Evolutionary conservation across 2,329 filamentous ascomycete species (phyloP).

Genomic region (Aspergillus texensis): DNA sequence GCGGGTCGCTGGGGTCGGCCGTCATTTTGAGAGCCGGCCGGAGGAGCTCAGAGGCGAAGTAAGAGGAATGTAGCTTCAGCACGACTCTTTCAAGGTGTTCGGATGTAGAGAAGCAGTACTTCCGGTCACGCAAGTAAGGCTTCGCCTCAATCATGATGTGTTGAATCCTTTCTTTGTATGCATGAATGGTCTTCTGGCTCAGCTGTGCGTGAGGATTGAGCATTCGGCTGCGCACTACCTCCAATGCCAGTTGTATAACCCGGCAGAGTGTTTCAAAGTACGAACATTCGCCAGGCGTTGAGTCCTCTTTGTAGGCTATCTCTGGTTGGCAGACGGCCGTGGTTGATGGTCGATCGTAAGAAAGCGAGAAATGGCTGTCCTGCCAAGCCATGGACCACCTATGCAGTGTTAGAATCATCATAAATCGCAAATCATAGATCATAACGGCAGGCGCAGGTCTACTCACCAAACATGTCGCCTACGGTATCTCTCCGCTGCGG

Average conservation of each 20-base stretch:
- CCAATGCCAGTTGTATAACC: constrained; percentile 55
- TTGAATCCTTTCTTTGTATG: constrained; percentile 60
- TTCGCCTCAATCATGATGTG: constrained; percentile 61
- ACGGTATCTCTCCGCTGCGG: constrained; percentile 51
- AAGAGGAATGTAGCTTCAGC: constrained; percentile 63
- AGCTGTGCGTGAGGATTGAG: constrained; percentile 57
- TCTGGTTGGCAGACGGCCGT: constrained; percentile 56
- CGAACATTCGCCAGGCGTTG: constrained; percentile 51
- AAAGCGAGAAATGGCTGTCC: constrained; percentile 65
- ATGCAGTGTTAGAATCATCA: neutral
- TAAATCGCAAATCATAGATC: no score
- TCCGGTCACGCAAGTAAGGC: constrained; percentile 59
- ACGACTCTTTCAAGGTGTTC: constrained; percentile 64
- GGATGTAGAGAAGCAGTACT: constrained; percentile 41
- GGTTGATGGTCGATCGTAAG: constrained; percentile 62
- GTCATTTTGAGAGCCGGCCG: constrained; percentile 61
- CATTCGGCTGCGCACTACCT: constrained; percentile 62
- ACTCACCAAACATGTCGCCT: constrained; percentile 49
- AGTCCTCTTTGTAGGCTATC: constrained; percentile 53
- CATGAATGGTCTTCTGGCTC: constrained; percentile 56
- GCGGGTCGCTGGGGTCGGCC: constrained; percentile 47
- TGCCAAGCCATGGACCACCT: constrained; percentile 68
- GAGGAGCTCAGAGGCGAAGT: constrained; percentile 64
- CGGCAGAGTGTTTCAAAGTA: constrained; percentile 64
- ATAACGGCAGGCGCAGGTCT: neutral